phyloP scores from a whole-genome alignment of 106 monocot species.

The Dendrobium nobile region DNA sequence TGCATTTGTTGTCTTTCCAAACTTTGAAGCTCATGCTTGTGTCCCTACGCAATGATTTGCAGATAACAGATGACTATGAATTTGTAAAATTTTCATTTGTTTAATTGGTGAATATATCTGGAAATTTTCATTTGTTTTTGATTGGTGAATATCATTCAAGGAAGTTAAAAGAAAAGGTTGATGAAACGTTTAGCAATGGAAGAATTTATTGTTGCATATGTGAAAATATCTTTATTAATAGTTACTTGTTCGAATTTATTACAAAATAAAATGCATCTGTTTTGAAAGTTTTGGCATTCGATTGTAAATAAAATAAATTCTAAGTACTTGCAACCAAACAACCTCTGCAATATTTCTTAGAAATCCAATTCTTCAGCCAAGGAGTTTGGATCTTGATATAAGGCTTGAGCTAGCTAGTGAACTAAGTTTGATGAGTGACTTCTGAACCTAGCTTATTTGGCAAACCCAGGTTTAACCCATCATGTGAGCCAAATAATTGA shows the following conservation, averaged over 20 bases:
- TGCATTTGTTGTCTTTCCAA: slow-evolving; percentile 54
- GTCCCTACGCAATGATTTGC: background rate
- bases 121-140: background rate
- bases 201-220: background rate
- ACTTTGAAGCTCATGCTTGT: slow-evolving; percentile 47
- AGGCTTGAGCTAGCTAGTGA: too few relatives aligned
- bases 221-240: background rate
- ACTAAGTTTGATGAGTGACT: too few relatives aligned
- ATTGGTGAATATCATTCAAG: background rate
- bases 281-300: too few relatives aligned
- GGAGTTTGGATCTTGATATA: too few relatives aligned
- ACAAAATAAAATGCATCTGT: too few relatives aligned
- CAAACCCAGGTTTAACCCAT: too few relatives aligned
- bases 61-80: background rate
- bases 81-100: background rate
- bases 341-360: too few relatives aligned
- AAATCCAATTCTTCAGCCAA: too few relatives aligned
- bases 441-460: too few relatives aligned
- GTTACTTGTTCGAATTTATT: background rate
- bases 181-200: background rate
- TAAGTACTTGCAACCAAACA: too few relatives aligned
- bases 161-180: background rate
- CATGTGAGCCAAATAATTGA: too few relatives aligned
- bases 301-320: too few relatives aligned
- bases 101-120: background rate